These are phyloP conservation scores for Daldinia caldariorum DNA, from an alignment of 495 filamentous ascomycete species.

Conservation along the genomic window DNA sequence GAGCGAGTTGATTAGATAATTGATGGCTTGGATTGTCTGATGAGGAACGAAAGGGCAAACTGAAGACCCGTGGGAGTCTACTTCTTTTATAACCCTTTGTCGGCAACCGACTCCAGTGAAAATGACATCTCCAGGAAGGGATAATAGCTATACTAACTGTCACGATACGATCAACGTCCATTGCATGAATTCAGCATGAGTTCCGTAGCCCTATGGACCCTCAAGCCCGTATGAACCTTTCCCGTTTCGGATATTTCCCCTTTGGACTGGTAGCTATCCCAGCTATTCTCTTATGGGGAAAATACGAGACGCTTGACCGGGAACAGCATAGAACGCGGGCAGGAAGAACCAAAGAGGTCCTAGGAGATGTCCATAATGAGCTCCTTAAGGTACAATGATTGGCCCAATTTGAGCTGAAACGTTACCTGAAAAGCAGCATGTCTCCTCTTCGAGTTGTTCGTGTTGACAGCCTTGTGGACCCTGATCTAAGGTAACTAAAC, in stretches of 20 bases:
- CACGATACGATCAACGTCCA: constrained; percentile 25
- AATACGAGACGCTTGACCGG: constrained; percentile 26
- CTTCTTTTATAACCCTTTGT: constrained; percentile 25
- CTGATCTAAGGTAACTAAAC: background rate
- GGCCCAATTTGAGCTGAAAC: constrained; percentile 14
- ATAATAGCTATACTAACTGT: background rate
- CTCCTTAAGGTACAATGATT: constrained; percentile 7
- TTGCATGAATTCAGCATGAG: constrained; percentile 29
- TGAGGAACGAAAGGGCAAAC: constrained; percentile 18
- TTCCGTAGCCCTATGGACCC: constrained; percentile 13
- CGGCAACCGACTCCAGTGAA: background rate
- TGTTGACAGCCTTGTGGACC: constrained; percentile 11
- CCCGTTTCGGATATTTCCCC: constrained; percentile 17
- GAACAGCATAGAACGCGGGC: background rate
- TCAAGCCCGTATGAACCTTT: constrained; percentile 7
- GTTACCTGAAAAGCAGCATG: background rate
- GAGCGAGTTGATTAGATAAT: constrained; percentile 3
- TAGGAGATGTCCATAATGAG: background rate
- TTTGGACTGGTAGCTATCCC: background rate
- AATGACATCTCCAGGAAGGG: constrained; percentile 8
- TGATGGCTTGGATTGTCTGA: constrained; percentile 11
- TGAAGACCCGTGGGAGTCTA: background rate
- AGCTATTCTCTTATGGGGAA: constrained; percentile 10
- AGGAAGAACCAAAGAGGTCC: background rate
- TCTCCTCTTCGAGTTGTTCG: background rate